phyloP scores from a whole-genome alignment of 148 eudicot genomes.

The Vaccinium macrocarpon region DNA sequence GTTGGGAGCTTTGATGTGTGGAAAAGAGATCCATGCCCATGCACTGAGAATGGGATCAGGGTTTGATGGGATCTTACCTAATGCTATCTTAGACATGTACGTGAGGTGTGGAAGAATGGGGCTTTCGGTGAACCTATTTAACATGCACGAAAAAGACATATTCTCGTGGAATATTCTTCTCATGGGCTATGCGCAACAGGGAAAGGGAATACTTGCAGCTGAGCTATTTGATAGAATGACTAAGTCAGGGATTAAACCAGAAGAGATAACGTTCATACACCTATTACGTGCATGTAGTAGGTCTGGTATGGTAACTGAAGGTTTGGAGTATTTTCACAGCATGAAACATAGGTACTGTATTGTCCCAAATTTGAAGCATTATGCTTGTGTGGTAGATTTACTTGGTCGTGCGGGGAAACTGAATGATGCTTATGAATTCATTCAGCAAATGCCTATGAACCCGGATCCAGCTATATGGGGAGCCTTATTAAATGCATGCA shows the following conservation, averaged over 20 bases:
- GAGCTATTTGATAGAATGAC: slow-evolving; percentile 60
- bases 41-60: slow-evolving; percentile 58
- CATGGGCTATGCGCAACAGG: slow-evolving; percentile 66
- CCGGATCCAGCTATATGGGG: slow-evolving; percentile 95
- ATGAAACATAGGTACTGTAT: slow-evolving; percentile 52
- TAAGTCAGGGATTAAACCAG: slow-evolving; percentile 50
- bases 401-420: slow-evolving; percentile 87
- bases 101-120: slow-evolving; percentile 80
- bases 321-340: slow-evolving; percentile 53
- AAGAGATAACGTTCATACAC: slow-evolving; percentile 64
- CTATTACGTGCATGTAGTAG: slow-evolving; percentile 81
- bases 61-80: slow-evolving; percentile 64
- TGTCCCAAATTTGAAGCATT: slow-evolving; percentile 74
- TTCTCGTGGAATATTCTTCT: slow-evolving; percentile 85
- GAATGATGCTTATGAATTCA: slow-evolving; percentile 60
- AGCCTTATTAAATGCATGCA: slow-evolving; percentile 80
- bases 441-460: slow-evolving; percentile 59
- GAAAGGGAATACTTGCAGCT: slow-evolving; percentile 52
- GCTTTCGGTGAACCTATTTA: slow-evolving; percentile 64
- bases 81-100: slow-evolving; percentile 84
- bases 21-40: slow-evolving; percentile 90
- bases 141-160: slow-evolving; percentile 44
- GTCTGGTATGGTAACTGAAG: slow-evolving; percentile 79
- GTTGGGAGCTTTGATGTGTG: slow-evolving; percentile 83
- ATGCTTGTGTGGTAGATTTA: slow-evolving; percentile 89